Evolutionary conservation across 2,329 filamentous ascomycete species (phyloP).

Genomic region (Aspergillus neotritici): DNA sequence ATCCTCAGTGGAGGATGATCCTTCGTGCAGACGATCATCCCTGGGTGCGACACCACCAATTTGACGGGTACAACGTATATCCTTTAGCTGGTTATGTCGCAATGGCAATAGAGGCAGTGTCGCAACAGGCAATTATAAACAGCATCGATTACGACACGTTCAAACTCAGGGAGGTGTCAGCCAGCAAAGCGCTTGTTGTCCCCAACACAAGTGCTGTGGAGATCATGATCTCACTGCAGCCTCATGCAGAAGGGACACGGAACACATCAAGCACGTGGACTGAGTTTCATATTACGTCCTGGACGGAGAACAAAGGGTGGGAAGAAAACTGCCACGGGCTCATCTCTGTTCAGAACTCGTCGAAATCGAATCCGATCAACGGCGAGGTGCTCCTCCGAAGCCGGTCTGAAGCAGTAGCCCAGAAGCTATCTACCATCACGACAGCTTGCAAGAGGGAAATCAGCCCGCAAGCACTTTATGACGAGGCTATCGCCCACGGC

Average conservation of each 20-base stretch:
- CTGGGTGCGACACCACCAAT: no score
- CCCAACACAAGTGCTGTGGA: not conserved
- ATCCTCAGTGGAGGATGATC: no score
- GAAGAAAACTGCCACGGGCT: not conserved
- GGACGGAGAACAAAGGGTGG: not conserved
- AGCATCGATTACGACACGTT: not conserved
- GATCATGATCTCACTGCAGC: not conserved
- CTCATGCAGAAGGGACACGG: not conserved
- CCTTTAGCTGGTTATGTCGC: not conserved
- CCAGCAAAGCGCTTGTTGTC: not conserved
- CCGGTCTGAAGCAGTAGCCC: not conserved
- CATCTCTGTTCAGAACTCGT: not conserved
- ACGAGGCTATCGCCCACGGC: no score
- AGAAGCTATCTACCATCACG: no score
- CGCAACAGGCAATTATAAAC: no score
- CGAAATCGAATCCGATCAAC: not conserved
- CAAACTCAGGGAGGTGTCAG: not conserved
- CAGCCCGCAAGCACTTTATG: no score
- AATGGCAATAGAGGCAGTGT: not conserved
- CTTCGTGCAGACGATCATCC: no score
- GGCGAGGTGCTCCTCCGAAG: not conserved
- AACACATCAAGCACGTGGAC: not conserved
- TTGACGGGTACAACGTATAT: not conserved
- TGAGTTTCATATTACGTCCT: not conserved
- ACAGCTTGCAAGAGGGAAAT: no score